These are phyloP conservation scores for Chamaecyparis obtusa DNA, from an alignment of 75 land plant species.

Conservation along the genomic window DNA sequence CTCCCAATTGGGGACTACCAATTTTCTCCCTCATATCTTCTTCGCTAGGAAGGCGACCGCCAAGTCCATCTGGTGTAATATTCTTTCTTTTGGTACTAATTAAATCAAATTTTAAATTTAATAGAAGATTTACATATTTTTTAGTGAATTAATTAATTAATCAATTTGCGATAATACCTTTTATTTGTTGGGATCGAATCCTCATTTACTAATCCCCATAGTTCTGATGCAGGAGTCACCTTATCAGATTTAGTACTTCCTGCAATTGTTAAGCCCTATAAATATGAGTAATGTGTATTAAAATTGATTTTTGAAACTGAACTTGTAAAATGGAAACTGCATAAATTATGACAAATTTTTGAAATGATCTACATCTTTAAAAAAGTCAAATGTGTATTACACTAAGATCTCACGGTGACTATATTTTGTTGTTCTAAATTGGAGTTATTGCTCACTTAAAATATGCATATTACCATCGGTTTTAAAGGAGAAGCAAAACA, in stretches of 20 bases:
- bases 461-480: neutral
- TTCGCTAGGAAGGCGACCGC: neutral
- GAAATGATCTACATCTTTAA: neutral
- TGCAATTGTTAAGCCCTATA: conserved; percentile 8
- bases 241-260: conserved; percentile 14
- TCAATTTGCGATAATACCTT: neutral
- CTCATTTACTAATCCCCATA: conserved; percentile 16
- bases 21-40: neutral
- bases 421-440: neutral
- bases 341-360: neutral
- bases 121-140: neutral
- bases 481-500: neutral
- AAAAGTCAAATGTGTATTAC: neutral
- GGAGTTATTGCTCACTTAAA: neutral
- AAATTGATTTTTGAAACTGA: neutral
- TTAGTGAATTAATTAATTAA: neutral
- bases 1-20: neutral
- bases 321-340: neutral
- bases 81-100: neutral
- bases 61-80: neutral
- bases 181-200: conserved; percentile 11
- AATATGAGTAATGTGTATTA: neutral
- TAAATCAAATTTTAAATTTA: neutral
- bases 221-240: conserved; percentile 22
- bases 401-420: neutral